Base-by-base conservation (phyloP, 208 protist genomes). In the Zelonia costaricensis region DNA sequence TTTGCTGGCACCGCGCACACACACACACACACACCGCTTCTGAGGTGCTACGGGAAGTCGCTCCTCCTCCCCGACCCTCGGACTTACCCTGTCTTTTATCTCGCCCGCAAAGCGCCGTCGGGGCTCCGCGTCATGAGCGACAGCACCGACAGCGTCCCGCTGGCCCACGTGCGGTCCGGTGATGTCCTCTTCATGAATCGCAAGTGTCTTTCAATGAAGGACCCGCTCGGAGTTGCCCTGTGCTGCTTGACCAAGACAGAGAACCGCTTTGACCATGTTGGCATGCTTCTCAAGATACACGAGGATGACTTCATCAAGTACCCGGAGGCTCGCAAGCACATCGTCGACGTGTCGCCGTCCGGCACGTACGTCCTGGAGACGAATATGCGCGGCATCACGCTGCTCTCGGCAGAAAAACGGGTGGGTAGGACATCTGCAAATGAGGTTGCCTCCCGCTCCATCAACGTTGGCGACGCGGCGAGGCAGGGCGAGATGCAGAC, bases 171-270 rank as follows among this genome's bases (percentile, higher is more conserved):
- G 9, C 66, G 56, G 7, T 86, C 73, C 10, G 88, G 88, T 12
- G 88, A 95, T 65, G 70, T 95, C 6, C 39, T 95, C 20, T 81
- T 95, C 22, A 91, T 95, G 83, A 88, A 95, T 40, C 80, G 88
- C 52, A 82, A 74, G 28, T 95, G 88, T 40, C 55, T 86, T 20
- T 30, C 66, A 0, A 92, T 92, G 85, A 84, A 84, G 44, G 71
- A 90, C 52, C 84, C 79, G 0, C 55, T 95, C 1, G 74, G 65
- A 6, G 78, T 84, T 6, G 70, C 63, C 1, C 57, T 95, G 27
- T 95, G 88, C 53, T 70, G 88, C 27, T 69, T 91, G 3, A 77
- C 75, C 12, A 95, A 95, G 64, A 88, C 77, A 4, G 83, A 88
- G 45, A 91, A 80, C 36, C 67, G 71, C 15, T 95, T 88, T 57